Percentiles rank a stretch among this genome's conserved stretches.
These are phyloP conservation scores for Gossypium aridum DNA, from an alignment of 441 rosid genomes.

Conservation along the genomic window DNA sequence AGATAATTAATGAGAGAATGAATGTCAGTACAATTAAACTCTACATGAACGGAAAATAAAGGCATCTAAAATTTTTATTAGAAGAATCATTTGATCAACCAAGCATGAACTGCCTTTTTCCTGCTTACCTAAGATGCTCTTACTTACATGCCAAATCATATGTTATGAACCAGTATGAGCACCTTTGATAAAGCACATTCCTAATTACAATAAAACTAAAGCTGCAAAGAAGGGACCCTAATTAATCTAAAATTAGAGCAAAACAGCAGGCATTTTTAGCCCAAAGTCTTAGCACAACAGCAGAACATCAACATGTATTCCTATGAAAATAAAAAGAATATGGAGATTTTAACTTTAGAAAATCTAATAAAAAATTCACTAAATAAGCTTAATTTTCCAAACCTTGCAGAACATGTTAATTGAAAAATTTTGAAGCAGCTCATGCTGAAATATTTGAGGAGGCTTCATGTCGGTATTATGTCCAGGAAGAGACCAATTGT, in stretches of 20 bases:
- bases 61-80: not conserved
- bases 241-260: constrained; percentile 8
- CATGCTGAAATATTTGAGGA: constrained; percentile 98
- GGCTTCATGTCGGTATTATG: constrained; percentile 51
- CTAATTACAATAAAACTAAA: not conserved
- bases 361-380: not conserved
- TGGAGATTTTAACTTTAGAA: not conserved
- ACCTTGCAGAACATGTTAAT: constrained; percentile 99
- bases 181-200: not conserved
- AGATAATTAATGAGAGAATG: not conserved
- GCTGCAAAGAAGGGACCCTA: not conserved
- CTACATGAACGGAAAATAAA: not conserved
- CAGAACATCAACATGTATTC: not conserved
- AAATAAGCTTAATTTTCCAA: constrained; percentile 3
- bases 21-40: not conserved
- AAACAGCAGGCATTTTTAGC: not conserved
- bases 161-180: not conserved
- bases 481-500: constrained; percentile 92
- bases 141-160: not conserved
- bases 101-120: not conserved
- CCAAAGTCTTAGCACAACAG: not conserved
- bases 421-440: constrained; percentile 93
- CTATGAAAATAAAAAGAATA: not conserved
- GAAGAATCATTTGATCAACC: not conserved
- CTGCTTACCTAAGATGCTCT: not conserved